Conservation (phyloP, 441 rosid genomes). For the Gossypium lobatum region DNA sequence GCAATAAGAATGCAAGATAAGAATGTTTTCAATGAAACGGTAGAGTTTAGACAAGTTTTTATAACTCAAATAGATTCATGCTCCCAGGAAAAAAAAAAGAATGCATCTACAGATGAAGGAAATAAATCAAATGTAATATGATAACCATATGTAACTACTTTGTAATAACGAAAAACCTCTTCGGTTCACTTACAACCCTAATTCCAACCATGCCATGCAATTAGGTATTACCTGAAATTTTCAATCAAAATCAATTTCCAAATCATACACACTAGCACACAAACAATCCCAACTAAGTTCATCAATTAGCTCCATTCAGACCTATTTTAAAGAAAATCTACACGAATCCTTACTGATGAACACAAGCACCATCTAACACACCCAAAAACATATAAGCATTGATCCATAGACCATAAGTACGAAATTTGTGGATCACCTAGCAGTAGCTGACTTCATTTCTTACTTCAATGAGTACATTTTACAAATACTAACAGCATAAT, state of each 20-base stretch:
- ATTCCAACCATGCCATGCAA: too few species aligned
- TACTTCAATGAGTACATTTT: not conserved
- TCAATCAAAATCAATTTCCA: not conserved
- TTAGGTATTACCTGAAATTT: not conserved
- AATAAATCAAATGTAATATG: not conserved
- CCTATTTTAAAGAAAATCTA: not conserved
- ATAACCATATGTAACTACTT: not conserved
- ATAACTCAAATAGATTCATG: not conserved
- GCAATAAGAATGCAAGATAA: not conserved
- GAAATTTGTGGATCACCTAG: not conserved
- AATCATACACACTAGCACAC: not conserved
- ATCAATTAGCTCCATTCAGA: not conserved
- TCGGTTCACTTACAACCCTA: not conserved
- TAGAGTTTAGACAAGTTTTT: not conserved
- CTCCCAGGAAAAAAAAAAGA: not conserved
- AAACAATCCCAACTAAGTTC: not conserved
- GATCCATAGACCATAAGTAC: not conserved
- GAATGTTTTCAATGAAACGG: not conserved
- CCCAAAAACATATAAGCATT: not conserved
- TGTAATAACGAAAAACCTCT: not conserved
- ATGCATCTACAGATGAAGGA: not conserved
- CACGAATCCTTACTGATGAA: not conserved
- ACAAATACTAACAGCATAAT: not conserved
- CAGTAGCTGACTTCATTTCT: not conserved
- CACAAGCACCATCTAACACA: not conserved